phyloP scores from a whole-genome alignment of 176 grass and related monocot species.

The Rhipidocladum racemiflorum region DNA sequence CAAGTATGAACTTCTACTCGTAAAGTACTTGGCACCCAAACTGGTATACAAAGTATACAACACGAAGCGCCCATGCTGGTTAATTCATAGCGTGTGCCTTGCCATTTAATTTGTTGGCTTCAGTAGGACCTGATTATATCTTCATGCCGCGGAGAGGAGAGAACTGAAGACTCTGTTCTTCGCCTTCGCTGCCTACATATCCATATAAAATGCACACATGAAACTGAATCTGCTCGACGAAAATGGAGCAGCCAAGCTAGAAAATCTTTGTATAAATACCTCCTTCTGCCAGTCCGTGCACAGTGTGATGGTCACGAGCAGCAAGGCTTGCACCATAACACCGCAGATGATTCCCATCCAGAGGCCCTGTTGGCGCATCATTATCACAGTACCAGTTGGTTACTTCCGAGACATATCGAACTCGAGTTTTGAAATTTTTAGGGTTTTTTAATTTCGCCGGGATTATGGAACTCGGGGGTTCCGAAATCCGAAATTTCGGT shows the following conservation, averaged over 20 bases:
- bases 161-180: conserved; percentile 59
- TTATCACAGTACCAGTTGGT: too few relatives aligned
- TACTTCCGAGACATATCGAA: too few relatives aligned
- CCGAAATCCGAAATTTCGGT: too few relatives aligned
- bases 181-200: conserved; percentile 22
- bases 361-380: conserved; percentile 68
- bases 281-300: conserved; percentile 70
- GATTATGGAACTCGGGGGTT: too few relatives aligned
- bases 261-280: conserved; percentile 18
- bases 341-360: conserved; percentile 80
- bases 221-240: too few relatives aligned
- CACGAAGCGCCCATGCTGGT: too few relatives aligned
- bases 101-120: background rate
- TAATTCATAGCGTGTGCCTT: background rate
- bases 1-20: too few relatives aligned
- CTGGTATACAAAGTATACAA: too few relatives aligned
- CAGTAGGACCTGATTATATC: background rate
- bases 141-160: conserved; percentile 35
- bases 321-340: conserved; percentile 46
- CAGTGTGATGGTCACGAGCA: conserved; percentile 41
- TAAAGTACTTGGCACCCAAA: too few relatives aligned
- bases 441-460: too few relatives aligned
- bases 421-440: too few relatives aligned
- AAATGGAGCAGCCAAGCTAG: background rate
- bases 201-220: too few relatives aligned